Evolutionary conservation across 2,329 filamentous ascomycete species (phyloP).

Genomic region (Capronia coronata): DNA sequence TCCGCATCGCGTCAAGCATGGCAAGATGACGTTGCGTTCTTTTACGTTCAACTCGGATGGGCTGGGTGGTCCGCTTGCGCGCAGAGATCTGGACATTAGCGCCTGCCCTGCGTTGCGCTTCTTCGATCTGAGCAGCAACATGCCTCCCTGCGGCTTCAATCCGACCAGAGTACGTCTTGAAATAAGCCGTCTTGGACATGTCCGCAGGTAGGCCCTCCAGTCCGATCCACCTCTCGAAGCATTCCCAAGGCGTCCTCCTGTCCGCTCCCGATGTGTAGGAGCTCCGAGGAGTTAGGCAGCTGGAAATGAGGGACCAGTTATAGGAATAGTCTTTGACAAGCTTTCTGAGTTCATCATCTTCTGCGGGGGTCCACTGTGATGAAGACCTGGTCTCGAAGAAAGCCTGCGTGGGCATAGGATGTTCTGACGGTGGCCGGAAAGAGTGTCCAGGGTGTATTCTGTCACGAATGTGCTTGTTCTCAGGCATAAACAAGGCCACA

Average conservation of each 20-base stretch:
- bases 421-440: constrained; percentile 86
- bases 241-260: constrained; percentile 93
- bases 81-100: constrained; percentile 47
- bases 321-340: constrained; percentile 90
- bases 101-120: constrained; percentile 43
- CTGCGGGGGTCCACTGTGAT: constrained; percentile 84
- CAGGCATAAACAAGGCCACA: constrained; percentile 81
- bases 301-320: constrained; percentile 94
- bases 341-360: constrained; percentile 81
- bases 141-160: constrained; percentile 58
- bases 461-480: constrained; percentile 84
- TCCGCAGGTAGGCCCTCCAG: constrained; percentile 85
- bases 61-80: constrained; percentile 65
- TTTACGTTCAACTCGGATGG: constrained; percentile 77
- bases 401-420: constrained; percentile 77
- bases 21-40: constrained; percentile 80
- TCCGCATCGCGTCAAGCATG: constrained; percentile 89
- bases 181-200: constrained; percentile 93
- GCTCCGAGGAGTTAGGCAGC: constrained; percentile 66
- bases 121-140: constrained; percentile 53
- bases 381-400: constrained; percentile 85
- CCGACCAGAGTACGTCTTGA: constrained; percentile 64
- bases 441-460: constrained; percentile 84
- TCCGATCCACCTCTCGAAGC: constrained; percentile 93
- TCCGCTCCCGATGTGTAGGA: constrained; percentile 79